phyloP scores from a whole-genome alignment of 305 asterid species.

The Striga hermonthica region DNA sequence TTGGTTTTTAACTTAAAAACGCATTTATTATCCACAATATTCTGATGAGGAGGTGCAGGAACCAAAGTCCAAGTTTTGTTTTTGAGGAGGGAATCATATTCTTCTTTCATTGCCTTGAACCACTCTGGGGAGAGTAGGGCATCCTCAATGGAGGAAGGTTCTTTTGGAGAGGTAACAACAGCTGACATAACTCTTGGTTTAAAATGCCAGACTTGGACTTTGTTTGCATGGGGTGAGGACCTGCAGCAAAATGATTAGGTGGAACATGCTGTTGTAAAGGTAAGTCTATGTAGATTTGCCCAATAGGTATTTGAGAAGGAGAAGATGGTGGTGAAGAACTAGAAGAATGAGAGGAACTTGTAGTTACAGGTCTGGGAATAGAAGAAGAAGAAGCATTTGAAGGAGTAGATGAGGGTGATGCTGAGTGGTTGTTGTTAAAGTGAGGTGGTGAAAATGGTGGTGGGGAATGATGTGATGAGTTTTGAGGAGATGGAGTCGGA shows the following conservation, averaged over 20 bases:
- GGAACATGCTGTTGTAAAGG: too few species aligned
- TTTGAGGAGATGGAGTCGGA: too few species aligned
- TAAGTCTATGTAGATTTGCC: too few species aligned
- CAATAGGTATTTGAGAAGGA: too few species aligned
- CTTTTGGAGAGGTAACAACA: not conserved
- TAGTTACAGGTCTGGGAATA: too few species aligned
- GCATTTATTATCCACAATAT: not conserved
- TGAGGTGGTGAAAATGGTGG: not conserved
- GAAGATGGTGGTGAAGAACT: too few species aligned
- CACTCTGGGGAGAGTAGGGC: not conserved
- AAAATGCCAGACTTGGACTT: not conserved
- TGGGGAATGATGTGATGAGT: too few species aligned
- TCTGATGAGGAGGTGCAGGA: not conserved
- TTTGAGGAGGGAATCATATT: not conserved
- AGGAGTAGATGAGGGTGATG: too few species aligned
- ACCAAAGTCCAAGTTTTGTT: not conserved
- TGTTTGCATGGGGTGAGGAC: not conserved
- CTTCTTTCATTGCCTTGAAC: not conserved
- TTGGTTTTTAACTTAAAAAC: not conserved
- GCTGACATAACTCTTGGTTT: not conserved
- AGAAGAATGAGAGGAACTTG: too few species aligned
- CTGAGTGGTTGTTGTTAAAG: too few species aligned
- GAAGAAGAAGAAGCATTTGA: too few species aligned
- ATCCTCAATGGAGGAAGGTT: not conserved
- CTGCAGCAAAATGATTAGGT: not conserved